These are phyloP conservation scores for Colletotrichum limetticola DNA, from an alignment of 2,329 filamentous ascomycete species.

Conservation along the genomic window DNA sequence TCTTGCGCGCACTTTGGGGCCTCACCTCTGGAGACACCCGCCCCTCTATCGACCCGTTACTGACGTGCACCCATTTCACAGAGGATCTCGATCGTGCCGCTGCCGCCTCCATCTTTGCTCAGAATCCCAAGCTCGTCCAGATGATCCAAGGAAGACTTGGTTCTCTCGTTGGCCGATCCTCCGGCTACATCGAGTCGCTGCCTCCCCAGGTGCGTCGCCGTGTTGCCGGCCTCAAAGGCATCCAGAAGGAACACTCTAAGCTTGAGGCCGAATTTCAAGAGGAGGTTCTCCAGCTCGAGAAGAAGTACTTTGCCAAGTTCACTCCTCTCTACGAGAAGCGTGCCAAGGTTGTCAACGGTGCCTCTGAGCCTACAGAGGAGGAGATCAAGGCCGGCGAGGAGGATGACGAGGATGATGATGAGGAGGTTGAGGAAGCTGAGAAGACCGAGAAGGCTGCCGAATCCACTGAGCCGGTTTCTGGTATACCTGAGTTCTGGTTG, in stretches of 20 bases:
- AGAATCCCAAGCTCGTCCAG: conserved; percentile 92
- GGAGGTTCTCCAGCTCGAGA: conserved; percentile 97
- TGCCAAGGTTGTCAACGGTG: conserved; percentile 90
- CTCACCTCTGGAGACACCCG: not conserved
- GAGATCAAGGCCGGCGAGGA: conserved; percentile 90
- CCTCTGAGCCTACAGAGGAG: conserved; percentile 83
- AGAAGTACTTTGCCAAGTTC: conserved; percentile 99
- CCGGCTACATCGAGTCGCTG: conserved; percentile 97
- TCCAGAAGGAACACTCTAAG: conserved; percentile 98
- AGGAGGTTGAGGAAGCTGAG: conserved; percentile 65
- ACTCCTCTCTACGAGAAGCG: conserved; percentile 97
- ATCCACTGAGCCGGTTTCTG: conserved; percentile 66
- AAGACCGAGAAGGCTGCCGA: conserved; percentile 66
- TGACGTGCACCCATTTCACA: conserved; percentile 51
- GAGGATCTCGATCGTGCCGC: conserved; percentile 90
- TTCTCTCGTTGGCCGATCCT: conserved; percentile 91
- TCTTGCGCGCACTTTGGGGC: not conserved
- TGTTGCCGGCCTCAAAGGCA: conserved; percentile 94
- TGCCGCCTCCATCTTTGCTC: conserved; percentile 92
- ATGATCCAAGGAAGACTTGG: conserved; percentile 99
- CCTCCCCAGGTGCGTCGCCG: conserved; percentile 90
- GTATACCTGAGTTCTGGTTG: conserved; percentile 99
- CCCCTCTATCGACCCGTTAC: conserved; percentile 36
- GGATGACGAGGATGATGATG: conserved; percentile 77
- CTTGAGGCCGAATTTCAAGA: conserved; percentile 98